Base-by-base conservation (phyloP, 345 rosid genomes). In the Populus tremula region DNA sequence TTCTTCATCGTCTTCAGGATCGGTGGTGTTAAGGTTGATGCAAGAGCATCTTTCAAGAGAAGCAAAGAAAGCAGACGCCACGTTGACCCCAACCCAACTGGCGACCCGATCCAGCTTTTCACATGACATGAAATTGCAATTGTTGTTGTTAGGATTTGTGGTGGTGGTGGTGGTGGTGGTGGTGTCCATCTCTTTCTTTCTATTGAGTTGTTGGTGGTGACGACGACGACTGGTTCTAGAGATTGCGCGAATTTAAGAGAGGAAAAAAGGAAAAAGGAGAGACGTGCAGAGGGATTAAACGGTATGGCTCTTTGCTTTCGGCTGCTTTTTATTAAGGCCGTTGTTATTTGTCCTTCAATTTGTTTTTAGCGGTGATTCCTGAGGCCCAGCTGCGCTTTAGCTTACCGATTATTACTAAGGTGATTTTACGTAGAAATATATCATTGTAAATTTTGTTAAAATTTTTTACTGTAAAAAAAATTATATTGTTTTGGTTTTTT, bases 41-140 rank as follows among this genome's bases (percentile, higher is more conserved):
- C 91, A 91, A 68, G 92, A 89, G 79, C 92, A 89, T 10, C 94
- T 85, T 77, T 91, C 94, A 31, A 91, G 77, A 17, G 94, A 91
- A 1, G 88, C 87, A 80, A 91, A 91, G 88, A 91, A 91, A 4
- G 91, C 91, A 69, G 88, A 78, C 45, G 94, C 92, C 43, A 89
- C 83, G 86, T 77, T 89, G 64, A 84, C 74, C 21, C 94, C 92
- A 12, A 89, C 89, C 92, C 94, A 91, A 63, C 8, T 83, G 50
- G 92, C 94, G 25, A 85, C 79, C 41, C 89, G 83, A 83, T 90
- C 90, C 63, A 90, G 82, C 85, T 87, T 90, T 73, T 89, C 89
- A 79, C 92, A 89, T 18, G 92, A 84, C 71, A 87, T 85, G 82
- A 87, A 84, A 78, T 83, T 78, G 88, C 88, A 78, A 77, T 33